Evolutionary conservation across 257 asterid species (phyloP), one percentile per base, ranked within the genome.

Genomic region (Catharanthus roseus): DNA sequence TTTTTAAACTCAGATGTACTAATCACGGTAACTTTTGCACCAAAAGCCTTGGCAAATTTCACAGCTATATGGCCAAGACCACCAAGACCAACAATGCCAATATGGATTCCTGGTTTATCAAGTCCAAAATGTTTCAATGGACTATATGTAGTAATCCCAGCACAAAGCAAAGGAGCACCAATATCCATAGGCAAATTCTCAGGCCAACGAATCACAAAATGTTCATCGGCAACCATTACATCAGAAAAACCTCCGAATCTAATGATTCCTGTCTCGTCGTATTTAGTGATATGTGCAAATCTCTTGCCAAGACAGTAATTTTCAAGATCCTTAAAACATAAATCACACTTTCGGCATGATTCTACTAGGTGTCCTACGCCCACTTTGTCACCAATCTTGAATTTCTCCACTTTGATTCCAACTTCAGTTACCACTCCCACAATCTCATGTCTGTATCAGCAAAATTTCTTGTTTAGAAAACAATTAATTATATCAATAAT

Each of bases 1-100:
- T 55, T 85, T 69, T 87, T 87, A 24, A 26, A 24, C 1, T 45
- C 19, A 39, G 87, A 82, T 1, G 89, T 80, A 60, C 89, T 85
- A 21, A 86, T 82, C 3, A 86, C 89, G 0, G 84, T 86, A 29
- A 84, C 86, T 55, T 66, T 79, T n/a, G 73, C 53, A 0, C 86
- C 89, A 68, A 86, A 86, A 0, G 85, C 82, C 76, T 80, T 84
- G 0, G 84, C 89, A 3, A 82, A 84, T 51, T 86, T 86, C 49
- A 84, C 89, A 0, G 80, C 78, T 2, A 86, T 61, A 63, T 84
- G 91, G 4, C 91, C 91, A 5, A 84, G 73, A 1, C 89, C 87
- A 50, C 91, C 89, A 0, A 86, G 84, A 8, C 91, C 91, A 0
- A 86, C 89, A 1, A 86, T 75, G 2, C 91, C 91, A 3, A 86